Conservation (phyloP, 73 alveolate genomes). For the Paramecium sexaurelia region DNA sequence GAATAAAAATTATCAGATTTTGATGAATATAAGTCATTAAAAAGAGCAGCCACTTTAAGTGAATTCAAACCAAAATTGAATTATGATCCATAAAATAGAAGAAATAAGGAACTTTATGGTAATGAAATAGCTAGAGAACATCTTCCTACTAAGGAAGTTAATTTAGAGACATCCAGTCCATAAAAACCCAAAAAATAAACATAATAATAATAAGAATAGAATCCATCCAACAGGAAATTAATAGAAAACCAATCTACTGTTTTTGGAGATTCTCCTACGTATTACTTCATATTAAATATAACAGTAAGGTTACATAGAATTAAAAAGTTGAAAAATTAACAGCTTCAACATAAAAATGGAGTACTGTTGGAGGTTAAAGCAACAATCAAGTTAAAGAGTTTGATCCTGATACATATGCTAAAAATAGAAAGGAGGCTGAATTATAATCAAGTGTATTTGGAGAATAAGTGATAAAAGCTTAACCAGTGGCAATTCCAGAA, state of each 20-base stretch:
- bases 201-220: slow-evolving; percentile 10
- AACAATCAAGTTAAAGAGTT: slow-evolving; percentile 7
- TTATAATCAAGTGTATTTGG: slow-evolving; percentile 45
- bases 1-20: not conserved
- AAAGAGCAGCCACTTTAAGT: not conserved
- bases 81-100: slow-evolving; percentile 40
- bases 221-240: slow-evolving; percentile 20
- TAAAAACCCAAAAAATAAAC: not conserved
- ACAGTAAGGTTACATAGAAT: not conserved
- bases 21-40: slow-evolving; percentile 52
- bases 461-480: not conserved
- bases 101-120: slow-evolving; percentile 49
- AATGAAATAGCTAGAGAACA: slow-evolving; percentile 54
- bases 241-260: slow-evolving; percentile 14
- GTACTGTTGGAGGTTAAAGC: slow-evolving; percentile 28
- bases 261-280: slow-evolving; percentile 53
- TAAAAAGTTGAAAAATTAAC: slow-evolving; percentile 24
- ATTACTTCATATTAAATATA: not conserved
- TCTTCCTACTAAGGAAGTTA: slow-evolving; percentile 17
- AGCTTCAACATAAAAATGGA: slow-evolving; percentile 59
- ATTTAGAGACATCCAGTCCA: not conserved
- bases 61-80: slow-evolving; percentile 47
- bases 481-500: slow-evolving; percentile 11
- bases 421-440: slow-evolving; percentile 39
- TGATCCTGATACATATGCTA: slow-evolving; percentile 58